Evolutionary conservation across 2,329 filamentous ascomycete species (phyloP).

Genomic region (Fusarium sacchari): DNA sequence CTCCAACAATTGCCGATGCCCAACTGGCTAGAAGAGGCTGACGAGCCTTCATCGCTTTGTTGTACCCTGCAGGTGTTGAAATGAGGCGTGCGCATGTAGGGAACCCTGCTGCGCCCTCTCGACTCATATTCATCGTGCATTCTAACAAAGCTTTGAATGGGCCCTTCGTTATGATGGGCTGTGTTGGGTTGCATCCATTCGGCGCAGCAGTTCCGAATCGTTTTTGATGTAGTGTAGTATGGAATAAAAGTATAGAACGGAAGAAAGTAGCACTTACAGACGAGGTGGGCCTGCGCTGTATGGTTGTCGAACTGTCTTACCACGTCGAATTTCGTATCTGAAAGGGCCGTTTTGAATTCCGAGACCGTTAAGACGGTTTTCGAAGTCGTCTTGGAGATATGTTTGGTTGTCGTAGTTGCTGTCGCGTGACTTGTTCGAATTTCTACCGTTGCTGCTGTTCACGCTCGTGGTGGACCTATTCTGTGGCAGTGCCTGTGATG

Average conservation of each 20-base stretch:
- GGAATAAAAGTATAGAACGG: neutral
- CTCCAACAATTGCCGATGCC: slow-evolving; percentile 2
- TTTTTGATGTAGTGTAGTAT: neutral
- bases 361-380: slow-evolving; percentile 45
- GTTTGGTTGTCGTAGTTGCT: slow-evolving; percentile 21
- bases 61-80: slow-evolving; percentile 7
- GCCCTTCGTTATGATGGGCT: slow-evolving; percentile 5
- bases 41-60: slow-evolving; percentile 16
- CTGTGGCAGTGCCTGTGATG: slow-evolving; percentile 20
- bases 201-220: slow-evolving; percentile 1
- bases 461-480: slow-evolving; percentile 26
- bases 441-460: slow-evolving; percentile 26
- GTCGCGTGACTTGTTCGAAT: slow-evolving; percentile 23
- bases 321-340: slow-evolving; percentile 47
- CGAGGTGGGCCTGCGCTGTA: slow-evolving; percentile 30
- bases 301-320: slow-evolving; percentile 47
- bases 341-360: slow-evolving; percentile 43
- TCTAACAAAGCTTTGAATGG: slow-evolving; percentile 1
- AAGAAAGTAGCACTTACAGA: slow-evolving; percentile 44
- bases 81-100: slow-evolving; percentile 5
- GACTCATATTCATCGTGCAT: slow-evolving; percentile 20
- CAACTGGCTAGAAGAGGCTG: neutral
- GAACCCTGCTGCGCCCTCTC: slow-evolving; percentile 17
- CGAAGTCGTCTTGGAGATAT: slow-evolving; percentile 40
- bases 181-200: neutral